phyloP scores from a whole-genome alignment of 2,329 filamentous ascomycete genomes.

The Paecilomyces formosus region DNA sequence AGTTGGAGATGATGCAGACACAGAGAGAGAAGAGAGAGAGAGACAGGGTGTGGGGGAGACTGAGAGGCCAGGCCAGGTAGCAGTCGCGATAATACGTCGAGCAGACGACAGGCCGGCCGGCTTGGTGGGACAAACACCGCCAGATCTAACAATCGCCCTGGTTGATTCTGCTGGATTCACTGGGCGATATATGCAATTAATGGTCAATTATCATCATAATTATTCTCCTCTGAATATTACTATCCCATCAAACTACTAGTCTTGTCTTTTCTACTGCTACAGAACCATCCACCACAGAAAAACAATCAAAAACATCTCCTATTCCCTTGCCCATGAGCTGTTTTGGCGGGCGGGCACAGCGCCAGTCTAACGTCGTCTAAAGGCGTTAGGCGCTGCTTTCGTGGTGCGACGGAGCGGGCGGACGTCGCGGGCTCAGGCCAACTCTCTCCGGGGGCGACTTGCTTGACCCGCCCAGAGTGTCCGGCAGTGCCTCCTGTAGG shows the following conservation, averaged over 20 bases:
- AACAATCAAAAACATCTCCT: too few relatives aligned
- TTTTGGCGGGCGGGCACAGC: neutral
- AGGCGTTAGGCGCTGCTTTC: neutral
- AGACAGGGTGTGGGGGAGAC: conserved; percentile 2
- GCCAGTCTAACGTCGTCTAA: neutral
- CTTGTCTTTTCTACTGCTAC: too few relatives aligned
- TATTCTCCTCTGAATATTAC: too few relatives aligned
- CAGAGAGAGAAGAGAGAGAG: conserved; percentile 8
- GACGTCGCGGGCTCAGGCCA: neutral
- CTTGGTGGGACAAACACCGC: neutral
- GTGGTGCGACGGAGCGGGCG: neutral
- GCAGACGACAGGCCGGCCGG: conserved; percentile 1
- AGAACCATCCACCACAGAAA: too few relatives aligned
- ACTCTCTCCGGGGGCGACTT: neutral
- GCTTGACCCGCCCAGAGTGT: neutral
- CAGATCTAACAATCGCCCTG: neutral
- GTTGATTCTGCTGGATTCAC: neutral
- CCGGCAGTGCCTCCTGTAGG: neutral
- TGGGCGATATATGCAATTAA: too few relatives aligned
- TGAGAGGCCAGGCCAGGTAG: neutral
- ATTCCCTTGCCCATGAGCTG: neutral
- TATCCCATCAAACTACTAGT: too few relatives aligned
- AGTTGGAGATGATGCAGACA: conserved; percentile 12
- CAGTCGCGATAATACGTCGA: neutral
- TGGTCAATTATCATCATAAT: too few relatives aligned